Conservation (phyloP, 1,284 basidiomycete genomes). For the Boletellus sp. region DNA sequence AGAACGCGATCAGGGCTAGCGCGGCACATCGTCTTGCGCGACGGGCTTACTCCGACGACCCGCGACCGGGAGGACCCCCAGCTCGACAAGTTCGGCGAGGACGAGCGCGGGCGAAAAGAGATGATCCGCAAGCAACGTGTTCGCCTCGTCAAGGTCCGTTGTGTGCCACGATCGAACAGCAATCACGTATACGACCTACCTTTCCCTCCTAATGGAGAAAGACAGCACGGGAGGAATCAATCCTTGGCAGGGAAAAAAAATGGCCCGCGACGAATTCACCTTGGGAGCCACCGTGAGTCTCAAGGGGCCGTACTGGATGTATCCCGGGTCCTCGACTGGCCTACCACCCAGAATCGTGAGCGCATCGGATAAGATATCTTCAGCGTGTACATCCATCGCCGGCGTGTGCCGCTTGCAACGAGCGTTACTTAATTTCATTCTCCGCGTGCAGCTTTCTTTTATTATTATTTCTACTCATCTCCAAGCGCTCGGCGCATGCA, state of each 20-base stretch:
- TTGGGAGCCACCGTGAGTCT: slow-evolving; percentile 51
- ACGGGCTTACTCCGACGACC: slow-evolving; percentile 16
- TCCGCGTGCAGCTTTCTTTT: slow-evolving; percentile 18
- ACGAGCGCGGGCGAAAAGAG: slow-evolving; percentile 66
- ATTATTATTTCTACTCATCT: slow-evolving; percentile 12
- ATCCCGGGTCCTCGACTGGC: slow-evolving; percentile 36
- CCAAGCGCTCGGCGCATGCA: no score
- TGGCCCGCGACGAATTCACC: slow-evolving; percentile 34
- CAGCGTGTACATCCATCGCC: slow-evolving; percentile 25
- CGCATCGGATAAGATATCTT: slow-evolving; percentile 49
- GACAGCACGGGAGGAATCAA: no score
- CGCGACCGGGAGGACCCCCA: slow-evolving; percentile 39
- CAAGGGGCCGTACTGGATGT: slow-evolving; percentile 47
- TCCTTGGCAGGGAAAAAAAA: no score
- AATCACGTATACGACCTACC: slow-evolving; percentile 28
- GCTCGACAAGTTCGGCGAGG: slow-evolving; percentile 61
- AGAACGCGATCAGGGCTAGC: background rate
- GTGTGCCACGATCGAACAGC: slow-evolving; percentile 1
- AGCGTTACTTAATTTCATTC: slow-evolving; percentile 26
- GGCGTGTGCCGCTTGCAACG: no score
- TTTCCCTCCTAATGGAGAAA: slow-evolving; percentile 53
- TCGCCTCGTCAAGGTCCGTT: slow-evolving; percentile 45
- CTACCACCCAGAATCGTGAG: slow-evolving; percentile 44
- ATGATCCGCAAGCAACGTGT: slow-evolving; percentile 67
- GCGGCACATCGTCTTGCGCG: background rate